These are phyloP conservation scores for Trapa bicornis DNA, from an alignment of 345 rosid genomes.

Conservation along the genomic window DNA sequence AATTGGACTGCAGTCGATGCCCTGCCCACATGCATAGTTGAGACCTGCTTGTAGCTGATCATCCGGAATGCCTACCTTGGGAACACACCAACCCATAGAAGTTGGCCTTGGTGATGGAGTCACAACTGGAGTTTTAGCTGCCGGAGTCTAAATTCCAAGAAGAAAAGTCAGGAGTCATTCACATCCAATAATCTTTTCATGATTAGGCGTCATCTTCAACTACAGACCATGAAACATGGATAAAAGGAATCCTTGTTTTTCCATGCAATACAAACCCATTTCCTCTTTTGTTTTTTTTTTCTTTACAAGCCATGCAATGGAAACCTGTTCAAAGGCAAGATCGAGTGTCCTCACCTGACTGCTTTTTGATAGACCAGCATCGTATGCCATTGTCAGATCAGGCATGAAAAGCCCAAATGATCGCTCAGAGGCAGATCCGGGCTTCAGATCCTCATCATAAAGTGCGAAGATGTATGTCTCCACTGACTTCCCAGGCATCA, in stretches of 20 bases:
- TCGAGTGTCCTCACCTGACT: slow-evolving; percentile 36
- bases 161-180: background rate
- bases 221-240: too few species aligned
- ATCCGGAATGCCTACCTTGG: slow-evolving; percentile 40
- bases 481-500: slow-evolving; percentile 87
- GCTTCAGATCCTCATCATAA: slow-evolving; percentile 72
- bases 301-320: too few species aligned
- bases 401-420: slow-evolving; percentile 67
- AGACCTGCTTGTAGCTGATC: slow-evolving; percentile 64
- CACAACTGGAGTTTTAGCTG: slow-evolving; percentile 14
- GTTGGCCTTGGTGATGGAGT: slow-evolving; percentile 40
- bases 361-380: slow-evolving; percentile 54
- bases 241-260: too few species aligned
- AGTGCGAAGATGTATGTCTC: slow-evolving; percentile 88
- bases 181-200: too few species aligned
- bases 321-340: too few species aligned
- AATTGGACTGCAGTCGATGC: slow-evolving; percentile 50
- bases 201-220: too few species aligned
- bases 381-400: slow-evolving; percentile 63
- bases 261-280: too few species aligned
- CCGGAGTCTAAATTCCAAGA: slow-evolving; percentile 19
- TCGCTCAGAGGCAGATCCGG: slow-evolving; percentile 71
- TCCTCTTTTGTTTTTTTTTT: too few species aligned
- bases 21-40: slow-evolving; percentile 62
- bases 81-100: slow-evolving; percentile 58